phyloP scores from a whole-genome alignment of 1,139 yeast species.

The Debaryomyces udenii region DNA sequence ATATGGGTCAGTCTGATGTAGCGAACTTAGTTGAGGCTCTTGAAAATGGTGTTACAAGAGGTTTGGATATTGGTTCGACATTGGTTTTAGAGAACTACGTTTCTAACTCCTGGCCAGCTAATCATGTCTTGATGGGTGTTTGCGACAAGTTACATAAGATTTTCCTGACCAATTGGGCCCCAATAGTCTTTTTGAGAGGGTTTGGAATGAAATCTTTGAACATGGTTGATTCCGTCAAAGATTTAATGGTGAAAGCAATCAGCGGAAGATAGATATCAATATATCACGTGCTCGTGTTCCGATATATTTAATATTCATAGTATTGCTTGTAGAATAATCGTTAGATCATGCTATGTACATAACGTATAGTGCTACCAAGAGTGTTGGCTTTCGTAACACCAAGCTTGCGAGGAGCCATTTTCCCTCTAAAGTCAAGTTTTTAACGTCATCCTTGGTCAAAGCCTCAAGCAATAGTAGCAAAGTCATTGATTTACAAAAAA shows the following conservation, averaged over 20 bases:
- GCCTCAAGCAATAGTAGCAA: background rate
- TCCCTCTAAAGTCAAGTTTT: no score
- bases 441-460: no score
- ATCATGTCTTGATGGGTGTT: conserved; percentile 80
- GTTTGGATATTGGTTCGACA: conserved; percentile 86
- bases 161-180: conserved; percentile 72
- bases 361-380: background rate
- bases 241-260: conserved; percentile 40
- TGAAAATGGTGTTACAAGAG: conserved; percentile 71
- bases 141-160: conserved; percentile 92
- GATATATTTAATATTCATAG: no score
- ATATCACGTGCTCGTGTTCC: conserved; percentile 1
- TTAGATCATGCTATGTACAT: conserved; percentile 2
- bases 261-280: conserved; percentile 26
- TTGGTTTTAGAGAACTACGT: conserved; percentile 85
- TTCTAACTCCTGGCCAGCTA: conserved; percentile 75
- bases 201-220: conserved; percentile 75
- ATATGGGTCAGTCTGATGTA: conserved; percentile 98
- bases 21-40: conserved; percentile 68
- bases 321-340: background rate
- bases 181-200: conserved; percentile 75
- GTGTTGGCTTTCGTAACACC: no score
- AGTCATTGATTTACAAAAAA: conserved; percentile 8
- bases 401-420: no score
- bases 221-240: conserved; percentile 62